Base-by-base conservation (phyloP, 805 yeast genomes). In the Jamesozyma lodderae region DNA sequence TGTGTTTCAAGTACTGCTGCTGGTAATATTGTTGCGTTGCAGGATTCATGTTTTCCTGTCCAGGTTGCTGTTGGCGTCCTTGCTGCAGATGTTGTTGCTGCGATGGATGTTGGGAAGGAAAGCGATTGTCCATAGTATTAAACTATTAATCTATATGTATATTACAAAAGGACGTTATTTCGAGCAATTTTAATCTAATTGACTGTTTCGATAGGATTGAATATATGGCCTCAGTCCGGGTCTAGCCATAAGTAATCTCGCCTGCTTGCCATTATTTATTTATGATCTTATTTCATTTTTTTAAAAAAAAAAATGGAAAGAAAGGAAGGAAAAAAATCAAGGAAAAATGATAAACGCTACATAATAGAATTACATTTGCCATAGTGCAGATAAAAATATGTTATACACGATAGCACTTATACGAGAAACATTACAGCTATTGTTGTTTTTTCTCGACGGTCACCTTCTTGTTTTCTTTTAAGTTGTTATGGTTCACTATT, bases 31-130 rank as follows among this genome's bases (percentile, higher is more conserved):
- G 16, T n/a, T 33, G 36, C 11, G 40, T 20, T 15, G 33, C 10
- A 6, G 40, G 25, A 15, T 30, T 18, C 24, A 28, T 15, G n/a
- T 11, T 20, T 26, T 26, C 31, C 13, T 17, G 31, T 23, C 23
- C 30, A 23, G 23, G 31, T 21, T 30, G 30, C 17, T 28, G 27
- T 21, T 27, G 37, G 9, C 7, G 31, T 24, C 11, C 9, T 13
- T 33, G 28, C n/a, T 4, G 20, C 21, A 14, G 33, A 8, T 21
- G 33, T 13, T 27, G 33, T 22, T 26, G 36, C n/a, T 32, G 36
- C 15, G 15, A 25, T 14, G 4, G 25, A 14, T 36, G 35, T 18
- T 31, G 31, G 2, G 6, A 10, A 13, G 14, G 38, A 27, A 17
- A 35, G 25, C 18, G 22, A 26, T 25, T 33, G 15, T 26, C 22